Conservation (phyloP, 441 rosid species). For the Breynia disticha region DNA sequence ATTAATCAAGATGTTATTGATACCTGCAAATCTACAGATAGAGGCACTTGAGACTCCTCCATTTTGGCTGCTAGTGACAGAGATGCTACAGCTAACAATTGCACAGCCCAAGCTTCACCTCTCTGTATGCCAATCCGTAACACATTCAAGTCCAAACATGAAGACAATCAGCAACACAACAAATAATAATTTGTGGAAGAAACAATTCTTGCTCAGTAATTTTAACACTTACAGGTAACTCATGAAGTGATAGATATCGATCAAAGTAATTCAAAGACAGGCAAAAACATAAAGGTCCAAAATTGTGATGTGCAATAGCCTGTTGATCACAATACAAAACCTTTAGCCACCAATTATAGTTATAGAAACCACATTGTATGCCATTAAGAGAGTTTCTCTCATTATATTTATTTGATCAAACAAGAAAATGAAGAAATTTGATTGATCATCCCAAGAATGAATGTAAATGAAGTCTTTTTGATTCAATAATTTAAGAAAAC, state of each 20-base stretch:
- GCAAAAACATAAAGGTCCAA: slow-evolving; percentile 48
- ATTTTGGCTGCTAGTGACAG: slow-evolving; percentile 57
- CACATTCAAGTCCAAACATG: slow-evolving; percentile 9
- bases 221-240: slow-evolving; percentile 41
- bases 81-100: slow-evolving; percentile 60
- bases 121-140: slow-evolving; percentile 20
- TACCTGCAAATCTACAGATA: slow-evolving; percentile 55
- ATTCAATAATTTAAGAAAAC: background rate
- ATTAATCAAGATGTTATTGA: background rate
- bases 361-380: slow-evolving; percentile 7
- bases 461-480: slow-evolving; percentile 3
- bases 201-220: background rate
- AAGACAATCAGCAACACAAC: slow-evolving; percentile 6
- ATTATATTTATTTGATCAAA: background rate
- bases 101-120: slow-evolving; percentile 53
- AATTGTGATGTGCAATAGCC: slow-evolving; percentile 43
- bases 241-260: slow-evolving; percentile 45
- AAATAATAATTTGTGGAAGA: background rate
- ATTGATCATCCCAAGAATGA: slow-evolving; percentile 8
- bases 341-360: slow-evolving; percentile 9
- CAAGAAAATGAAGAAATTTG: slow-evolving; percentile 4
- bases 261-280: slow-evolving; percentile 52
- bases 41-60: slow-evolving; percentile 54
- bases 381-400: slow-evolving; percentile 1
- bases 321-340: slow-evolving; percentile 21